A percentile compares a stretch with the other conserved stretches of the same genome.
These are phyloP conservation scores for Fraxinus nigra DNA, from an alignment of 305 asterid species.

Conservation along the genomic window DNA sequence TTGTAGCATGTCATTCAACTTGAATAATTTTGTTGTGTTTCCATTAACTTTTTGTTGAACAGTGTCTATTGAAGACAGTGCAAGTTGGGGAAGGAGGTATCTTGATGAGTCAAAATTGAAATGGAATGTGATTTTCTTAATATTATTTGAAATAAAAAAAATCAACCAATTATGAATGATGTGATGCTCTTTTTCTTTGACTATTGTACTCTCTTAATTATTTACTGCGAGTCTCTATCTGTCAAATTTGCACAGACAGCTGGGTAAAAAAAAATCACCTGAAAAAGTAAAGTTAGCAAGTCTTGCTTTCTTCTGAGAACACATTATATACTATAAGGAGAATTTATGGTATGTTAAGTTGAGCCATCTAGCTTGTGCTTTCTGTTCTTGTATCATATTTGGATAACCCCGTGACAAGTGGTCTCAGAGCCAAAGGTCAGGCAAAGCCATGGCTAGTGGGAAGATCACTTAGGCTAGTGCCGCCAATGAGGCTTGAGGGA, in stretches of 20 bases:
- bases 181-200: neutral
- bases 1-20: slow-evolving; percentile 3
- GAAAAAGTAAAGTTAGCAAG: neutral
- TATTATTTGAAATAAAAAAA: neutral
- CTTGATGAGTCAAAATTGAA: slow-evolving; percentile 10
- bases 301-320: neutral
- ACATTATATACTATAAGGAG: neutral
- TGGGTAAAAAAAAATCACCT: neutral
- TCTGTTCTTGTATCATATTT: slow-evolving; percentile 4
- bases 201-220: neutral
- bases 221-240: neutral
- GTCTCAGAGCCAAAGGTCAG: neutral
- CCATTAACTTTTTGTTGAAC: neutral
- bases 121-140: slow-evolving; percentile 1
- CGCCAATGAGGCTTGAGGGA: neutral
- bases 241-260: neutral
- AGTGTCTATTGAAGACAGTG: neutral
- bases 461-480: neutral
- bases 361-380: neutral
- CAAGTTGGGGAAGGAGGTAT: neutral
- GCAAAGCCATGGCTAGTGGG: neutral
- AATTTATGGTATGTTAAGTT: neutral
- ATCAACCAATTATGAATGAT: neutral
- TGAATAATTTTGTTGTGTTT: neutral
- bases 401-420: neutral